Conservation (phyloP, 305 asterid species). For the Lippia alba region DNA sequence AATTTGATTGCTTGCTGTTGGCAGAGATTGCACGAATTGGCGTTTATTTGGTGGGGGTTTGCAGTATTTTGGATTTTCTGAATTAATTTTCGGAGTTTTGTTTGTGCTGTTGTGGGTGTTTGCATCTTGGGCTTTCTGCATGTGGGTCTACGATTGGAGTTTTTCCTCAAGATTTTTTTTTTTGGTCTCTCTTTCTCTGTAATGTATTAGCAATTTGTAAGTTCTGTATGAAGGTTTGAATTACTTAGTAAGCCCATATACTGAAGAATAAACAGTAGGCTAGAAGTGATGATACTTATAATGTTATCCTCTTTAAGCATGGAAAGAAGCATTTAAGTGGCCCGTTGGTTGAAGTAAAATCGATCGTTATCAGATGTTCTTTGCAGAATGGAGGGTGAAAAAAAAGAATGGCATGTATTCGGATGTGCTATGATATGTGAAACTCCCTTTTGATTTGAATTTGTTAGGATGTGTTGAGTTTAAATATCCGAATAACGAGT, state of each 20-base stretch:
- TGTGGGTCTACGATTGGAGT: conserved; percentile 3
- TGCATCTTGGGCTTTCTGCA: not conserved
- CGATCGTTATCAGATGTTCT: not conserved
- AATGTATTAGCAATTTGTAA: too few relatives aligned
- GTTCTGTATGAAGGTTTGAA: too few relatives aligned
- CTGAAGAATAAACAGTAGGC: not conserved
- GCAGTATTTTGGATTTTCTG: conserved; percentile 5
- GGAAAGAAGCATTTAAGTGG: not conserved
- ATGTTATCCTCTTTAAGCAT: not conserved
- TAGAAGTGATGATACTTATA: not conserved
- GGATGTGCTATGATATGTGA: not conserved
- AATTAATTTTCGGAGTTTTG: not conserved
- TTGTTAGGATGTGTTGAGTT: not conserved
- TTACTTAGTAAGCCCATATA: not conserved
- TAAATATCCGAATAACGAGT: not conserved
- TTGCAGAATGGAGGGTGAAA: not conserved
- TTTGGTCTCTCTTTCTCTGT: not conserved
- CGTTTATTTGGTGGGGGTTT: not conserved
- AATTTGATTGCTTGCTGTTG: not conserved
- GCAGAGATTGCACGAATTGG: not conserved
- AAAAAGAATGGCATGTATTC: not conserved
- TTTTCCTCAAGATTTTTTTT: not conserved
- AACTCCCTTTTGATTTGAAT: not conserved
- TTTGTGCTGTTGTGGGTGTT: not conserved
- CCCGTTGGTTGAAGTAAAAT: not conserved